Base-by-base conservation (phyloP, 148 eudicot species). In the Arbutus unedo region DNA sequence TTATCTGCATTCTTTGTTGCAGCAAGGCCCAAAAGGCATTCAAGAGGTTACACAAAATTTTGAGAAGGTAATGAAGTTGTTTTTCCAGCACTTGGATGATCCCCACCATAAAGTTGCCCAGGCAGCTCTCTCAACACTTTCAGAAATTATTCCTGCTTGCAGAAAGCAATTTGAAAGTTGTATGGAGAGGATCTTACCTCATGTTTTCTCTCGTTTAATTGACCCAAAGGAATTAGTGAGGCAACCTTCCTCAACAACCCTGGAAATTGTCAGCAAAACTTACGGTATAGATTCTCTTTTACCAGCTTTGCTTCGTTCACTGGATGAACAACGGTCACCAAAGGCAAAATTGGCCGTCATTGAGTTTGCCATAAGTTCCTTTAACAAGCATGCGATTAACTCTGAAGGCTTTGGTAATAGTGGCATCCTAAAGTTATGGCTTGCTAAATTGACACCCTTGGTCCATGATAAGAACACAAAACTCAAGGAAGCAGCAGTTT, bases 41-140 rank as follows among this genome's bases (percentile, higher is more conserved):
- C 99, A 94, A 87, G 99, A 96, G 89, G 84, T 96, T 60, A 86
- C 89, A 23, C 99, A 93, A 85, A 96, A 89, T 70, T 96, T 96
- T 87, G 99, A 96, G 83, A 96, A 96, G 91, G 97, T 96, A 71
- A 96, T 96, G 99, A 96, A 94, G 85, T 88, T 96, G 74, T 96
- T 96, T 86, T 94, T 93, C 83, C 93, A 90, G 92, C 99, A 96
- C 84, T 81, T 96, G 90, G 99, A 96, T 89, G 99, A 96, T 90
- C 99, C 99, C 41, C 99, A 96, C 87, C 99, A 96, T 86, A 96
- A 96, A 87, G 96, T 96, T 79, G 99, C 99, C 31, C 99, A 96
- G 87, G 98, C 99, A 68, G 99, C 99, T 79, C 99, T 96, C 59
- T 91, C 93, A 79, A 93, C 99, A n/a, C 98, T 96, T 82, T 91